Evolutionary conservation across 495 filamentous ascomycete genomes (phyloP).

Genomic region (Aspergillus affinis): DNA sequence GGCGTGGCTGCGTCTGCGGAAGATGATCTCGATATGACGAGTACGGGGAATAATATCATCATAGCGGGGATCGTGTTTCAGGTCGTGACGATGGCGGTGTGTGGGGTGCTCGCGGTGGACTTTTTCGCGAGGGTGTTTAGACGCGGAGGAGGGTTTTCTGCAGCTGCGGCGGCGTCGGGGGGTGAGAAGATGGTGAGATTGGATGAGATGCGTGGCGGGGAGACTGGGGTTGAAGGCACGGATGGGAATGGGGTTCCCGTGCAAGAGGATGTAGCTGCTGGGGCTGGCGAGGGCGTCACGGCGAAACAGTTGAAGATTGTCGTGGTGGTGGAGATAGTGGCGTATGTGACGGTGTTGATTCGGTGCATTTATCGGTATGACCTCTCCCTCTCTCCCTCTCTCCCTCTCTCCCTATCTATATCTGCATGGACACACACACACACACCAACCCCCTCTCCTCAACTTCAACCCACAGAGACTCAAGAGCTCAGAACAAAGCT

Average conservation of each 20-base stretch:
- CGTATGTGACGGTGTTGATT: constrained; percentile 61
- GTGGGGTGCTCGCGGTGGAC: constrained; percentile 49
- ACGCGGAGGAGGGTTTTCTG: constrained; percentile 31
- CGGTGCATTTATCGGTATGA: constrained; percentile 65
- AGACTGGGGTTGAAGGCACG: background rate
- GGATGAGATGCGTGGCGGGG: background rate
- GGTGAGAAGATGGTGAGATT: constrained; percentile 30
- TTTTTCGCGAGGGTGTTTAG: constrained; percentile 48
- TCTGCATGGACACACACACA: too few species aligned
- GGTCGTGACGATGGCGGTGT: constrained; percentile 61
- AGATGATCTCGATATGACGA: constrained; percentile 13
- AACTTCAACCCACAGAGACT: too few species aligned
- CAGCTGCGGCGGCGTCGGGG: constrained; percentile 14
- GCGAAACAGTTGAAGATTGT: constrained; percentile 43
- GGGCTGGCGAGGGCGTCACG: background rate
- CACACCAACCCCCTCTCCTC: too few species aligned
- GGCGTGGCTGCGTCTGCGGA: constrained; percentile 55
- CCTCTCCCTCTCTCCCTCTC: too few species aligned
- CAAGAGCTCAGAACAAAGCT: too few species aligned
- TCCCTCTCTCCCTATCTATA: too few species aligned
- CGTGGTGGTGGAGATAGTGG: constrained; percentile 48
- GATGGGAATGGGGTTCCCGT: background rate
- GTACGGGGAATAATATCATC: constrained; percentile 57
- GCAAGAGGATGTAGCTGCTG: background rate
- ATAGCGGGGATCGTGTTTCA: constrained; percentile 72